Evolutionary conservation across 1,139 yeast genomes (phyloP).

Genomic region (Candida sp.): DNA sequence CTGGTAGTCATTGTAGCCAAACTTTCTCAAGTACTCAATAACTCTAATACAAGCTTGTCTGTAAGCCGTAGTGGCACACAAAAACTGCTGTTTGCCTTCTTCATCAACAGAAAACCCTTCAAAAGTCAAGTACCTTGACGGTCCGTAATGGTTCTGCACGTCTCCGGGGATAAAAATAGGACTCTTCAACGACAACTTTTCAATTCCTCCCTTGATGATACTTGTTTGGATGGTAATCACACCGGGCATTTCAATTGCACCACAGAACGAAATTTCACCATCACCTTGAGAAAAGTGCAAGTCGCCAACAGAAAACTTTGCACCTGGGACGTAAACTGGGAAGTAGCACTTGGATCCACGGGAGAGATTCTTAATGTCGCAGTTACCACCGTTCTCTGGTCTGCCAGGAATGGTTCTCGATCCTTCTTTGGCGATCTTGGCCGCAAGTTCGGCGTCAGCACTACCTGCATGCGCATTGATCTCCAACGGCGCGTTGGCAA

Average conservation of each 20-base stretch:
- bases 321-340: constrained; percentile 52
- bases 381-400: constrained; percentile 57
- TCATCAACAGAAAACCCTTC: constrained; percentile 58
- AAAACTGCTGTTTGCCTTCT: constrained; percentile 42
- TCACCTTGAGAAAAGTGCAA: constrained; percentile 56
- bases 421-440: constrained; percentile 39
- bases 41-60: constrained; percentile 52
- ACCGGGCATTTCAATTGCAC: constrained; percentile 59
- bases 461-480: constrained; percentile 42
- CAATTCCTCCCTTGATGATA: constrained; percentile 45
- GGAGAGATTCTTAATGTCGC: constrained; percentile 53
- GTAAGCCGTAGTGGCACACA: constrained; percentile 53
- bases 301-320: constrained; percentile 51
- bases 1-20: constrained; percentile 54
- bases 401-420: constrained; percentile 56
- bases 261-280: constrained; percentile 57
- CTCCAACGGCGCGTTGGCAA: constrained; percentile 45
- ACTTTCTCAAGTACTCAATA: constrained; percentile 51
- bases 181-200: constrained; percentile 38
- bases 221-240: constrained; percentile 42
- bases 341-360: constrained; percentile 52
- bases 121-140: constrained; percentile 51
- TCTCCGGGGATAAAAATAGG: constrained; percentile 56
- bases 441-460: constrained; percentile 26
- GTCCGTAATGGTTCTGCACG: constrained; percentile 48